These are phyloP conservation scores for Phytophthora hybrid DNA, from an alignment of 352 stramenopile genomes.

Conservation along the genomic window DNA sequence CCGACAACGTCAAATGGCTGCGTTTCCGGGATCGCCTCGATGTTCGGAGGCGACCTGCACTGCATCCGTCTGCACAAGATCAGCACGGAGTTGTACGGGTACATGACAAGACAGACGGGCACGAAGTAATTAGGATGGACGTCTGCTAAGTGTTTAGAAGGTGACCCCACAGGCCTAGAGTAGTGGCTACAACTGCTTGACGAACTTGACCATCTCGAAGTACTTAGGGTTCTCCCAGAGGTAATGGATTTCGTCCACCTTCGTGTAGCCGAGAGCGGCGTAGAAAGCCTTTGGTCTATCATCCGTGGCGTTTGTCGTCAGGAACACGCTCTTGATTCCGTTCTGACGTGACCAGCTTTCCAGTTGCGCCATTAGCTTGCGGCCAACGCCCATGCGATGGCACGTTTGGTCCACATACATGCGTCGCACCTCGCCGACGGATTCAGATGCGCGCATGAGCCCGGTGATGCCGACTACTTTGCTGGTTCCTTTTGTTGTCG, in stretches of 20 bases:
- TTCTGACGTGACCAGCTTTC: constrained; percentile 26
- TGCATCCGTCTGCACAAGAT: too few relatives aligned
- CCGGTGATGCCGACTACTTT: constrained; percentile 38
- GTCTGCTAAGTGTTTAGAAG: not conserved
- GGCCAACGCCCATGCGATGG: constrained; percentile 33
- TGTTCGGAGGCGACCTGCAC: too few relatives aligned
- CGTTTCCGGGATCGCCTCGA: not conserved
- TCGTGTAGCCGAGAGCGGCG: constrained; percentile 29
- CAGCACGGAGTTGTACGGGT: too few relatives aligned
- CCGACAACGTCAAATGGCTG: not conserved
- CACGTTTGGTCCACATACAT: constrained; percentile 38
- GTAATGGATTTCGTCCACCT: constrained; percentile 15
- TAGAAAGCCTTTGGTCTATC: constrained; percentile 28
- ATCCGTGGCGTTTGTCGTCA: constrained; percentile 32
- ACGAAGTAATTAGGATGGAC: too few relatives aligned
- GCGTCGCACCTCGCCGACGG: constrained; percentile 30
- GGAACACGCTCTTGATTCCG: constrained; percentile 25
- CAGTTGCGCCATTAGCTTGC: constrained; percentile 29
- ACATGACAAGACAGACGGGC: too few relatives aligned
- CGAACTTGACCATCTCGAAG: constrained; percentile 29
- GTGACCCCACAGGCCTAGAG: not conserved
- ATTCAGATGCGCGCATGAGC: constrained; percentile 23
- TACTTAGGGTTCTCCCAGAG: constrained; percentile 27
- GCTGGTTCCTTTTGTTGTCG: constrained; percentile 7
- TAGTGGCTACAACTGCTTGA: constrained; percentile 36